Percentiles rank a stretch among this genome's conserved stretches.
These are phyloP conservation scores for Fomitopsis schrenkii DNA, from an alignment of 1,284 basidiomycete genomes.

Conservation along the genomic window DNA sequence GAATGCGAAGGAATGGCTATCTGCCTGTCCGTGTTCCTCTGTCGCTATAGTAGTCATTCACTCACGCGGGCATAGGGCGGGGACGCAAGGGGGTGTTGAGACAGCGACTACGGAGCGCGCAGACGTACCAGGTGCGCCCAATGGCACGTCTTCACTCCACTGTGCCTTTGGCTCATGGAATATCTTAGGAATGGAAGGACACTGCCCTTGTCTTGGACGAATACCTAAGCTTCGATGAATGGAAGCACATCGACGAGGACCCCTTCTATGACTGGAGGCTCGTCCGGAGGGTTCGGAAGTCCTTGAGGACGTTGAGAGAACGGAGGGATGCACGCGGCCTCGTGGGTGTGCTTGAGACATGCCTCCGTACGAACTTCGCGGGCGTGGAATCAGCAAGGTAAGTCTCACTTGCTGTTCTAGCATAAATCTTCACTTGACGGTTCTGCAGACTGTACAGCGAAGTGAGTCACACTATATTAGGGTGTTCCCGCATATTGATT, in stretches of 20 bases:
- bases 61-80: slow-evolving; percentile 51
- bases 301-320: slow-evolving; percentile 58
- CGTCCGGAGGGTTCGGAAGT: slow-evolving; percentile 67
- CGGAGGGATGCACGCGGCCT: slow-evolving; percentile 81
- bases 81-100: slow-evolving; percentile 80
- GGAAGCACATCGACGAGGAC: slow-evolving; percentile 86
- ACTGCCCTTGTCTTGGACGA: slow-evolving; percentile 79
- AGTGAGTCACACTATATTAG: slow-evolving; percentile 60
- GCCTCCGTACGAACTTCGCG: slow-evolving; percentile 91
- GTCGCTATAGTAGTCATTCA: background rate
- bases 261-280: slow-evolving; percentile 87
- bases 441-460: slow-evolving; percentile 78
- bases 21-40: slow-evolving; percentile 64
- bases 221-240: slow-evolving; percentile 80
- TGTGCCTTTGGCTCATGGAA: background rate
- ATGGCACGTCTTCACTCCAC: background rate
- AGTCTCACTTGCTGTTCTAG: slow-evolving; percentile 4
- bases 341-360: slow-evolving; percentile 89
- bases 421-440: slow-evolving; percentile 3
- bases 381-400: slow-evolving; percentile 85
- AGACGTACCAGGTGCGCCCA: slow-evolving; percentile 53
- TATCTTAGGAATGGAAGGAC: slow-evolving; percentile 74
- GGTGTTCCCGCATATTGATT: slow-evolving; percentile 3
- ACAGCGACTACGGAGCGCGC: slow-evolving; percentile 70
- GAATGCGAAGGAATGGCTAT: slow-evolving; percentile 88